Evolutionary conservation across 768 basidiomycete genomes (phyloP).

Genomic region (Clavulina sp.): DNA sequence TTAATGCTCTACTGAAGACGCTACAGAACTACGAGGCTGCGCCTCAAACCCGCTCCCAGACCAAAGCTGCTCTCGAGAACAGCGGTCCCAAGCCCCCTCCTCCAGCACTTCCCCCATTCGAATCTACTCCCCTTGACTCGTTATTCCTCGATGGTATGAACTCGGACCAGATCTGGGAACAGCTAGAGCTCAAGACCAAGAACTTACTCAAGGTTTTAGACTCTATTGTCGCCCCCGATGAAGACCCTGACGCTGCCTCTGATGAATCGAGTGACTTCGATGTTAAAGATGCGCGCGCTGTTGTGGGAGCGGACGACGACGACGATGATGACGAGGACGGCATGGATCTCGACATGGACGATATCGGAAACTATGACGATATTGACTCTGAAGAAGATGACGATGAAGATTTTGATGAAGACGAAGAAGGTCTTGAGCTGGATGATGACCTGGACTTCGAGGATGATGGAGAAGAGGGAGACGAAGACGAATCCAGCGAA

Average conservation of each 20-base stretch:
- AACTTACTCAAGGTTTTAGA: conserved; percentile 54
- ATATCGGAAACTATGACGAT: conserved; percentile 19
- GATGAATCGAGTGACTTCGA: too few relatives aligned
- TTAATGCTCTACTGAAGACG: conserved; percentile 47
- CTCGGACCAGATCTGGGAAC: conserved; percentile 82
- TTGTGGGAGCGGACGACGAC: conserved; percentile 12
- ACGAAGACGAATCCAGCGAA: conserved; percentile 18
- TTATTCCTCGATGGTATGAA: conserved; percentile 68
- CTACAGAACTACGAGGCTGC: conserved; percentile 43
- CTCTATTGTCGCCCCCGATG: conserved; percentile 37
- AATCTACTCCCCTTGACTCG: conserved; percentile 50
- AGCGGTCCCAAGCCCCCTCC: conserved; percentile 21
- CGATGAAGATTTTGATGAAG: conserved; percentile 13
- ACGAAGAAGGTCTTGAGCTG: conserved; percentile 7
- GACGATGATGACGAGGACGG: conserved; percentile 9
- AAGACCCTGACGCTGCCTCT: too few relatives aligned
- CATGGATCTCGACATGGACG: conserved; percentile 18
- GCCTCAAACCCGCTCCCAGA: conserved; percentile 58
- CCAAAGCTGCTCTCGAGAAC: conserved; percentile 27
- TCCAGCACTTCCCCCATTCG: conserved; percentile 12
- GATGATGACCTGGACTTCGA: conserved; percentile 12
- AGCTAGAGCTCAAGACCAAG: conserved; percentile 67
- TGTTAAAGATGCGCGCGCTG: conserved; percentile 13
- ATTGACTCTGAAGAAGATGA: conserved; percentile 16
- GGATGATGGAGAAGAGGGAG: conserved; percentile 18